Evolutionary conservation across 257 asterid species (phyloP).

Genomic region (Solanum lycopersicoides): DNA sequence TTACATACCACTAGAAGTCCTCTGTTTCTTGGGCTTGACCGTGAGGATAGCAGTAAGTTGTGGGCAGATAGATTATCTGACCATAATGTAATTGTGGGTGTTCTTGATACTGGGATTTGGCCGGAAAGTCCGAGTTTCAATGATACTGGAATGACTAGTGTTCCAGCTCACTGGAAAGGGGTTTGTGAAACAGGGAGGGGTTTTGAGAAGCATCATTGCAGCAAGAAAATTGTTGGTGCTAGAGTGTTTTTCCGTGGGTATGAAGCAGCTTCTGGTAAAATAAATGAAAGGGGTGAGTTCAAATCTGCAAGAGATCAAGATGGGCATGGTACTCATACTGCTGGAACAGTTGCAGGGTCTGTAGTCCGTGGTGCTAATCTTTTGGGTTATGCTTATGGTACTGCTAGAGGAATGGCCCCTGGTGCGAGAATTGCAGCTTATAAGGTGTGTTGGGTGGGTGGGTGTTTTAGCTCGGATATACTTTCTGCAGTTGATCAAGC

Average conservation of each 20-base stretch:
- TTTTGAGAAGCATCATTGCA: constrained; percentile 50
- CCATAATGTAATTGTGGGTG: constrained; percentile 64
- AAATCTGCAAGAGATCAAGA: constrained; percentile 85
- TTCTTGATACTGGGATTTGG: constrained; percentile 89
- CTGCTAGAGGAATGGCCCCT: constrained; percentile 84
- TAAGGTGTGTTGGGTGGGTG: constrained; percentile 91
- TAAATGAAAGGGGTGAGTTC: constrained; percentile 53
- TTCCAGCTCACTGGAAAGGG: constrained; percentile 71
- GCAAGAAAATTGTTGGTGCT: constrained; percentile 76
- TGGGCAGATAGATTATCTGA: constrained; percentile 15
- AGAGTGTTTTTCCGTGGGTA: constrained; percentile 60
- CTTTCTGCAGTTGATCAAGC: constrained; percentile 88
- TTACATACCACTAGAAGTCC: constrained; percentile 96
- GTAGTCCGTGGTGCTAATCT: constrained; percentile 65
- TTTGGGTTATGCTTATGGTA: constrained; percentile 77
- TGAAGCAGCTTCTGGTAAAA: constrained; percentile 75
- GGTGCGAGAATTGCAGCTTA: constrained; percentile 82
- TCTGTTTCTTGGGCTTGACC: constrained; percentile 54
- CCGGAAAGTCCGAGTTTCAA: constrained; percentile 92
- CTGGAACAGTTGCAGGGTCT: constrained; percentile 66
- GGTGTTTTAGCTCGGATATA: constrained; percentile 88
- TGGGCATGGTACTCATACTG: constrained; percentile 95
- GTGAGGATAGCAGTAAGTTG: constrained; percentile 19
- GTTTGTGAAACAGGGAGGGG: constrained; percentile 65
- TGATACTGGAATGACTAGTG: constrained; percentile 45